These are phyloP conservation scores for Tillandsia leiboldiana DNA, from an alignment of 176 grass and related monocot species.

Conservation along the genomic window DNA sequence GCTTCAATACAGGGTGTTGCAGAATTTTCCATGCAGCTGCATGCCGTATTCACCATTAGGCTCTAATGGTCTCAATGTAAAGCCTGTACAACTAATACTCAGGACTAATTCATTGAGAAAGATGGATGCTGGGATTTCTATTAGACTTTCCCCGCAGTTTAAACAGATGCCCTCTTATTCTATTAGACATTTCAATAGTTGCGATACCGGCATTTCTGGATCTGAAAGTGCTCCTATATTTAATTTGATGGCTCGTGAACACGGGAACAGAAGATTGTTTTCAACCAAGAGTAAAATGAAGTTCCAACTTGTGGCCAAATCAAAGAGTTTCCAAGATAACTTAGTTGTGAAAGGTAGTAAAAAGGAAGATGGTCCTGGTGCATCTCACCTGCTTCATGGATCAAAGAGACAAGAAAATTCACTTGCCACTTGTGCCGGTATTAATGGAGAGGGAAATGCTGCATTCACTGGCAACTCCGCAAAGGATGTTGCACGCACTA, in stretches of 20 bases:
- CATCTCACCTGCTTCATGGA: conserved; percentile 19
- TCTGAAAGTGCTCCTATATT: conserved; percentile 2
- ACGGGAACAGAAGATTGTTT: conserved; percentile 25
- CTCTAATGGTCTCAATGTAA: conserved; percentile 23
- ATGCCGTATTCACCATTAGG: conserved; percentile 20
- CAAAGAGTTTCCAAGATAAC: conserved; percentile 19
- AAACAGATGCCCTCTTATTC: conserved; percentile 42
- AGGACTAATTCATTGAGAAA: conserved; percentile 31
- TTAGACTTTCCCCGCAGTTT: conserved; percentile 24
- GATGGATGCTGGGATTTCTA: conserved; percentile 15
- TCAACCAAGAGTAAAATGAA: conserved; percentile 24
- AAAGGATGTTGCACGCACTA: conserved; percentile 1
- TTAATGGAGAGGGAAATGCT: conserved; percentile 25
- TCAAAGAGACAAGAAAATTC: conserved; percentile 39
- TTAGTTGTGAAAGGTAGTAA: conserved; percentile 9
- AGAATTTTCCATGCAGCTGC: conserved; percentile 32
- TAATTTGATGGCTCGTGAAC: conserved; percentile 22
- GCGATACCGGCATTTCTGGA: conserved; percentile 13
- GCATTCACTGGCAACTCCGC: conserved; percentile 11
- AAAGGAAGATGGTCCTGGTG: conserved; percentile 23
- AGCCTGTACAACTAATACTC: conserved; percentile 19
- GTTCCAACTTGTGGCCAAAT: conserved; percentile 17
- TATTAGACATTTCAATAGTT: conserved; percentile 26
- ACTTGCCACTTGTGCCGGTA: conserved; percentile 20
- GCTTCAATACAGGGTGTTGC: conserved; percentile 42